A percentile compares a stretch with the other conserved stretches of the same genome.
These are phyloP conservation scores for Monosporascus sp. DNA, from an alignment of 2,329 filamentous ascomycete species.

Conservation along the genomic window DNA sequence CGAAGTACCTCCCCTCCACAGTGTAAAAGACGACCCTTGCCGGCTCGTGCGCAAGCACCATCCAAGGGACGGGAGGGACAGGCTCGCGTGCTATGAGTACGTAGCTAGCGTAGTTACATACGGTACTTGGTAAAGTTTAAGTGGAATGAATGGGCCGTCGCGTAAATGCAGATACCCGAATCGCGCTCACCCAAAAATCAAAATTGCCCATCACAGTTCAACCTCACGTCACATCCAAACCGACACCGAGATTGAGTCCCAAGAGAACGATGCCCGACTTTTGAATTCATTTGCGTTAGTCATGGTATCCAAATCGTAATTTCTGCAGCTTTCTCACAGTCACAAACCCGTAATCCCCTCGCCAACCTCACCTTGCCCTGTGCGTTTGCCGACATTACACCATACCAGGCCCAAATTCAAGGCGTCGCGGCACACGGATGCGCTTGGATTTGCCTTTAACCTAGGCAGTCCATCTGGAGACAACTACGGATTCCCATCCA, in stretches of 20 bases:
- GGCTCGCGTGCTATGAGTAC: background rate
- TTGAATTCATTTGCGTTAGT: too few relatives aligned
- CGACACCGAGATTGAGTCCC: background rate
- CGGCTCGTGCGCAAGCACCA: too few relatives aligned
- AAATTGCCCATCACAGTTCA: background rate
- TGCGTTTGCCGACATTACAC: background rate
- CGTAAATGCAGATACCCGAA: background rate
- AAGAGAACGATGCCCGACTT: too few relatives aligned
- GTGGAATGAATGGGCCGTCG: background rate
- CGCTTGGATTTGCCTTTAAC: background rate
- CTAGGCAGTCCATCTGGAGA: background rate
- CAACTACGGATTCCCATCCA: constrained; percentile 1
- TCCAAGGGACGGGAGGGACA: too few relatives aligned
- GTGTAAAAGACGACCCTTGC: too few relatives aligned
- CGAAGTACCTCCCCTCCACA: too few relatives aligned
- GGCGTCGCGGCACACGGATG: background rate
- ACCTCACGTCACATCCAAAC: background rate
- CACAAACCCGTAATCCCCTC: background rate
- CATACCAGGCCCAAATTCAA: background rate
- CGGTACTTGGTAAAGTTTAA: background rate
- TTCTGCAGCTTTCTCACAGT: too few relatives aligned
- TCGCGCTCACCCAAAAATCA: background rate
- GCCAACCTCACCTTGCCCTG: background rate
- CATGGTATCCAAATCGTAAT: too few relatives aligned
- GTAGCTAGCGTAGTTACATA: background rate